phyloP scores from a whole-genome alignment of 768 basidiomycete species.

The Mycena crocata region DNA sequence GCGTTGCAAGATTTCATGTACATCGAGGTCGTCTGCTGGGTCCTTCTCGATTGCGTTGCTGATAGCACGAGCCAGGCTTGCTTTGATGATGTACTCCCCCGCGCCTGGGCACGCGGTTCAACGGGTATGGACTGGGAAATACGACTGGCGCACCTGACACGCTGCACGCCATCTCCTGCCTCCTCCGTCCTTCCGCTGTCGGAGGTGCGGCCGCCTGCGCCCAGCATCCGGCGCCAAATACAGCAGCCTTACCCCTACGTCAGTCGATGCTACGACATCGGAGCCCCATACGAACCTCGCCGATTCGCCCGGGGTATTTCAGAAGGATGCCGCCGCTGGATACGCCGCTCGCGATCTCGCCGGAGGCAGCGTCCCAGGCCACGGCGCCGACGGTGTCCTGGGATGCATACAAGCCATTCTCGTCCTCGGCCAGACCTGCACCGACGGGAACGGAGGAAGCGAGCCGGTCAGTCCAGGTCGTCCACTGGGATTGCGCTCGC shows the following conservation, averaged over 20 bases:
- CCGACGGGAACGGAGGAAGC: conserved; percentile 17
- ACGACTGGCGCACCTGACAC: conserved; percentile 53
- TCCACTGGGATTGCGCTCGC: conserved; percentile 66
- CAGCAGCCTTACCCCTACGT: conserved; percentile 55
- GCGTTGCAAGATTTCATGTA: conserved; percentile 22
- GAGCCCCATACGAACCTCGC: conserved; percentile 63
- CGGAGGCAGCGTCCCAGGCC: conserved; percentile 57
- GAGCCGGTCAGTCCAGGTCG: conserved; percentile 66
- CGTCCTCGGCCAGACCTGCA: conserved; percentile 7
- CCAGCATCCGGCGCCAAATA: conserved; percentile 71
- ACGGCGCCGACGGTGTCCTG: conserved; percentile 91
- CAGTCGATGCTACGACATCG: not conserved
- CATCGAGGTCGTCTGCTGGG: conserved; percentile 12
- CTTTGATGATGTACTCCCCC: conserved; percentile 61
- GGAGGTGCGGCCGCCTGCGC: conserved; percentile 43
- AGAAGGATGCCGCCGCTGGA: conserved; percentile 88
- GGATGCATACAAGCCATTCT: conserved; percentile 46
- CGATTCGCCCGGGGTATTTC: conserved; percentile 79
- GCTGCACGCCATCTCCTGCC: conserved; percentile 57
- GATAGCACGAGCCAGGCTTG: conserved; percentile 52
- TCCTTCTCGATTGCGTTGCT: conserved; percentile 45
- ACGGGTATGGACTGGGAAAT: not conserved
- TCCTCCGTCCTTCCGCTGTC: conserved; percentile 16
- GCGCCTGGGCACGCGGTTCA: conserved; percentile 2
- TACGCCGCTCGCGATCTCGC: conserved; percentile 72